Evolutionary conservation across 306 rosid genomes (phyloP).

Genomic region (Quercus dentata): DNA sequence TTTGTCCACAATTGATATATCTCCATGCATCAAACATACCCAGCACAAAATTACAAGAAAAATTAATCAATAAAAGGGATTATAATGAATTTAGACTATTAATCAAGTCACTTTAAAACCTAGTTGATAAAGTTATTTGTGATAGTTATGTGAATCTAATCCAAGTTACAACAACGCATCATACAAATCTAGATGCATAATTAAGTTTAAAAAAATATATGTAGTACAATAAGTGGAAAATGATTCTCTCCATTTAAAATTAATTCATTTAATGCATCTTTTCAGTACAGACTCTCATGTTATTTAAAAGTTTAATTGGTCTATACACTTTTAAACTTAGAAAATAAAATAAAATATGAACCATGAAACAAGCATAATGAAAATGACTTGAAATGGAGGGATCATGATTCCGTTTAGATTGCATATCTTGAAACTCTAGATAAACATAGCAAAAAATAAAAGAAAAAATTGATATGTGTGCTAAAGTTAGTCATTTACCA

Average conservation of each 20-base stretch:
- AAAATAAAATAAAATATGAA: no score
- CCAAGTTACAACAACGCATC: background rate
- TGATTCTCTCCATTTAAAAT: no score
- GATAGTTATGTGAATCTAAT: background rate
- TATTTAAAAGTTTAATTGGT: no score
- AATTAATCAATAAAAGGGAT: background rate
- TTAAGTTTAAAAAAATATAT: no score
- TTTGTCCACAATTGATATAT: constrained; percentile 64
- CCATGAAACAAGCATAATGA: no score
- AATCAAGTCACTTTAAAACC: background rate
- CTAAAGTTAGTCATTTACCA: constrained; percentile 39
- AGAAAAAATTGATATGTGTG: background rate
- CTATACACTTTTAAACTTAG: no score
- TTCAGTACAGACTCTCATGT: no score
- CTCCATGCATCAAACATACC: constrained; percentile 89
- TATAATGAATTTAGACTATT: background rate
- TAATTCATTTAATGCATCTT: no score
- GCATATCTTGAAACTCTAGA: background rate
- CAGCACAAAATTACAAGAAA: background rate
- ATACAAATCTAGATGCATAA: background rate
- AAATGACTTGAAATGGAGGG: no score
- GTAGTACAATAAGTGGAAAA: background rate
- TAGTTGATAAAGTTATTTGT: no score
- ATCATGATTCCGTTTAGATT: no score
- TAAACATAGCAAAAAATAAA: background rate